Base-by-base conservation (phyloP, 1,284 basidiomycete genomes). In the Sanguinoderma infundibulare region DNA sequence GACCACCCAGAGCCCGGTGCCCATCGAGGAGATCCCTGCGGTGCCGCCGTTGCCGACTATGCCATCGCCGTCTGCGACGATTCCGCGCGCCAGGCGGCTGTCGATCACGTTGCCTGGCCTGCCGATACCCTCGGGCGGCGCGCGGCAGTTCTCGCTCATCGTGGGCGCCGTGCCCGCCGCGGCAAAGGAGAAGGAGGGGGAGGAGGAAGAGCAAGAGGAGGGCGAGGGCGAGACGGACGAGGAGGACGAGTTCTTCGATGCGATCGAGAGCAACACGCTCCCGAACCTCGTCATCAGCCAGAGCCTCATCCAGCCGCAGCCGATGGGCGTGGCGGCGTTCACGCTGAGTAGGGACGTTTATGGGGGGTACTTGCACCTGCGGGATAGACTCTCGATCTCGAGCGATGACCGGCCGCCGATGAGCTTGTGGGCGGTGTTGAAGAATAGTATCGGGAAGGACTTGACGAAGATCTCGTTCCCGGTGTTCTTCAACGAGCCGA, bases 191-290 rank as follows among this genome's bases (percentile, higher is more conserved):
- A 36, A 20, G 24, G 57, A 53, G 35, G 61, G 20, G 12, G 34
- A 15, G 60, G 40, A 8, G 22, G 61, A 63, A 2, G 80, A 80
- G 77, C n/a, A 78, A 0, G 62, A 65, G 5, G 80, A 80, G 10
- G 77, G 78, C 0, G 80, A 82, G 15, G 73, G 73, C 36, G 90
- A 90, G 49, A 92, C 91, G 1, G 95, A 96, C 66, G 93, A 94
- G 55, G 95, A 96, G 71, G 96, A 98, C 77, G 96, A 98, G 76
- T 98, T 98, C 78, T 98, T 98, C 72, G 97, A 98, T 73, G 96
- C 96, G 20, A 96, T 98, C 71, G 97, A 98, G 72, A 79, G 88
- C 10, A 91, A 90, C 57, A 85, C 81, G 32, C 78, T 96, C 0
- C 92, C 93, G 6, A 89, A 91, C 66, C 81, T 95, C 5, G 78